Evolutionary conservation across 1,139 yeast genomes (phyloP).

Genomic region (Debaryomyces sp.): DNA sequence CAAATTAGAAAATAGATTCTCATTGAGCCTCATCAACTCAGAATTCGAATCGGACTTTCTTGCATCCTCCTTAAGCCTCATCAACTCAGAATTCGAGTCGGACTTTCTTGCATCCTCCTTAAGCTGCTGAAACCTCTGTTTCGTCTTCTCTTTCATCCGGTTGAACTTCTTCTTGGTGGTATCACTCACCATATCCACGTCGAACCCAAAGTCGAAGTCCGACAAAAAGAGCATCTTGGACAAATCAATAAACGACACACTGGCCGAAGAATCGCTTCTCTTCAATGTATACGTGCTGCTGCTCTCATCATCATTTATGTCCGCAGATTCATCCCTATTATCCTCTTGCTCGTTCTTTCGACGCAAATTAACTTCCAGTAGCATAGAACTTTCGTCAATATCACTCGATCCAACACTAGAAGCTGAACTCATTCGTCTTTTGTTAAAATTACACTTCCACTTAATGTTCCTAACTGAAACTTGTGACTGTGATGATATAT

Average conservation of each 20-base stretch:
- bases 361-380: constrained; percentile 8
- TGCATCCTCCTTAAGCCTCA: constrained; percentile 21
- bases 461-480: not conserved
- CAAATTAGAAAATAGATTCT: constrained; percentile 40
- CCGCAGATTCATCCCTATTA: not conserved
- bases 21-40: constrained; percentile 37
- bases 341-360: constrained; percentile 8
- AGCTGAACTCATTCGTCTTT: constrained; percentile 1
- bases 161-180: constrained; percentile 38
- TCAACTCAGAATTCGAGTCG: constrained; percentile 26
- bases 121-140: constrained; percentile 31
- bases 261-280: constrained; percentile 37
- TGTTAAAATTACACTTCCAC: not conserved
- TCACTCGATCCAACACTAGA: constrained; percentile 1
- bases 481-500: not conserved
- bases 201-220: constrained; percentile 50
- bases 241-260: constrained; percentile 41
- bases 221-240: constrained; percentile 39
- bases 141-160: constrained; percentile 41
- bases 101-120: constrained; percentile 15
- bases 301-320: constrained; percentile 3
- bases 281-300: constrained; percentile 2
- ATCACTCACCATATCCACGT: constrained; percentile 40
- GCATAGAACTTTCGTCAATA: not conserved
- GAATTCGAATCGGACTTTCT: constrained; percentile 15